Conservation (phyloP, 345 rosid species). For the Corymbia maculata region DNA sequence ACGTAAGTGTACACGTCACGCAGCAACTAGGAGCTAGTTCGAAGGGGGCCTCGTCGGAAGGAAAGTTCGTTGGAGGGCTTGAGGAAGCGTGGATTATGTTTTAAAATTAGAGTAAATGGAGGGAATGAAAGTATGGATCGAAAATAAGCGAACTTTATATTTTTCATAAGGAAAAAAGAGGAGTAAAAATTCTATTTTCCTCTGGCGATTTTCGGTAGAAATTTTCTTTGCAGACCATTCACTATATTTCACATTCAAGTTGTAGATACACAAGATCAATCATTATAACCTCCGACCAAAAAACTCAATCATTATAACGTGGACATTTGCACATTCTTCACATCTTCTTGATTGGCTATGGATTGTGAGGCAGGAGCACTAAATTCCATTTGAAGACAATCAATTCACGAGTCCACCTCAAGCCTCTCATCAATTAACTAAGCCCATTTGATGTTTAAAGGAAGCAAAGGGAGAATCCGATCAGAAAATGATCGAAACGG, state of each 20-base stretch:
- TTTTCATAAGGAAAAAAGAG: background rate
- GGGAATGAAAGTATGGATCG: background rate
- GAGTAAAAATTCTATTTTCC: background rate
- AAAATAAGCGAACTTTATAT: background rate
- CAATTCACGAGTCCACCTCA: background rate
- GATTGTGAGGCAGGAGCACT: background rate
- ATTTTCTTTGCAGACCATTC: background rate
- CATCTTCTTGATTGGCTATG: background rate
- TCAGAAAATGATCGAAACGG: too few species aligned
- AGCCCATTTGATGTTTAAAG: too few species aligned
- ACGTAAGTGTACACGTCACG: background rate
- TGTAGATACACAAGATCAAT: background rate
- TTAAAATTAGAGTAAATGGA: too few species aligned
- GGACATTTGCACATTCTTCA: background rate
- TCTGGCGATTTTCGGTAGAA: too few species aligned
- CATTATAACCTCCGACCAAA: background rate
- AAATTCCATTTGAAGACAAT: background rate
- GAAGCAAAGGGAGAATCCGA: too few species aligned
- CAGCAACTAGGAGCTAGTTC: background rate
- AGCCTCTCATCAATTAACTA: background rate
- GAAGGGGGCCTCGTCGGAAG: background rate
- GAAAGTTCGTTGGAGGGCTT: background rate
- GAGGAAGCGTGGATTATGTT: background rate
- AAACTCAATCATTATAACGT: too few species aligned
- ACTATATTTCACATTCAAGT: background rate